Evolutionary conservation across 306 rosid genomes (phyloP), one percentile per base, ranked within the genome.

Genomic region (Acmispon strigosus): DNA sequence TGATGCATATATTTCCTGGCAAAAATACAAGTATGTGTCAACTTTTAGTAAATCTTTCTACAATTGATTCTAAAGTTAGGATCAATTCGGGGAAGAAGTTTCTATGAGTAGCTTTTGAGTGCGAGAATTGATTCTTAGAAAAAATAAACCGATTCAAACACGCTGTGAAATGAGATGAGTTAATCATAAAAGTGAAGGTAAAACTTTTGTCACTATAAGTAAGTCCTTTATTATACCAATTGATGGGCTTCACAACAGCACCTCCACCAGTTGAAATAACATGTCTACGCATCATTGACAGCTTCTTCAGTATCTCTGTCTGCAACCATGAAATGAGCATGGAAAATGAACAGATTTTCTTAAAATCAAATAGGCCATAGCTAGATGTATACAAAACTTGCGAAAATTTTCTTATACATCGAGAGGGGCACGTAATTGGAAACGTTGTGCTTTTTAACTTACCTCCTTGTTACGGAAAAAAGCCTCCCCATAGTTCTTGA

Each of bases 261-360:
- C 96, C 98, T 70, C 98, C 98, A 29, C 98, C 96, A 14, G 96
- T 92, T 52, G 98, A 88, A 78, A 89, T 81, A 76, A 92, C 90
- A 44, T 76, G 70, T 39, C 52, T 83, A 41, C 56, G 76, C 95
- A 78, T 83, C 74, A 49, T 51, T 58, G 96, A 89, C 51, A 86
- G 64, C 82, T 86, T 78, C 67, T n/a, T 72, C 77, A 92, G 68
- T 32, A 48, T 83, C 81, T 83, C 90, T 11, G 86, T 89, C 98
- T 92, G 83, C 59, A 79, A 66, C 43, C 36, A 49, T 68, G 60
- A 16, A 72, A 69, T 11, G 47, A 45, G 69, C 64, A 51, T 41
- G 53, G 73, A 14, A 55, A 70, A 10, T 44, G 29, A 72, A 22
- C 43, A 18, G 18, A 39, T 27, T 2, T 27, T 27, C 3, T 27